Base-by-base conservation (phyloP, 2,329 filamentous ascomycete genomes). In the Hysterium pulicare region DNA sequence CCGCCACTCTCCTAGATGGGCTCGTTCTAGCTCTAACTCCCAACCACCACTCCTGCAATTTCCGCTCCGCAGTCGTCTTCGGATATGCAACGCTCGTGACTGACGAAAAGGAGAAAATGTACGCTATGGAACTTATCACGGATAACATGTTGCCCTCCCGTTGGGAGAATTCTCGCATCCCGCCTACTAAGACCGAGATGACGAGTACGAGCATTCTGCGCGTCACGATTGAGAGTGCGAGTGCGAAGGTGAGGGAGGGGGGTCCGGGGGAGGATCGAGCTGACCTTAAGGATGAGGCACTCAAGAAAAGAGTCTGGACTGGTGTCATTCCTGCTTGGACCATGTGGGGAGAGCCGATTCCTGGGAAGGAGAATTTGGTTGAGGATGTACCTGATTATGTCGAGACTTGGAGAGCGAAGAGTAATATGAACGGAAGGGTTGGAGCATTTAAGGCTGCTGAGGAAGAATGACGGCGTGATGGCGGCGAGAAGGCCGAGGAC, bases 21-120 rank as follows among this genome's bases (percentile, higher is more conserved):
- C 24, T 49, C n/a, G 49, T 53, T 22, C 42, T 53, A 4, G 49
- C 49, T 6, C 36, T 53, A 17, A 49, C 48, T 26, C 48, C 49
- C 15, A 46, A 46, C 43, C 42, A 51, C 38, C 47, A 53, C 32
- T 41, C 33, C 35, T 49, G 41, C 41, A 53, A 53, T 35, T 53
- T 49, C 40, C 37, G 49, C 16, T 38, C 31, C 16, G 49, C 43
- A 17, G 40, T 53, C 19, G 37, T 47, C 6, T 43, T 44, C 33
- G 49, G 49, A n/a, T 35, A 41, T 16, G 49, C 49, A 5, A 20
- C n/a, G 11, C 15, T 47, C 6, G 45, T 53, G 20, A 40, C 31
- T 5, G 39, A 42, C 31, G 45, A 51, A 39, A 34, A 11, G 5
- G 49, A 53, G 38, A 35, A 42, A 15, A 15, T 46, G 22, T 49